A percentile compares a stretch with the other conserved stretches of the same genome.
These are phyloP conservation scores for Geopyxis carbonaria DNA, from an alignment of 495 filamentous ascomycete species.

Conservation along the genomic window DNA sequence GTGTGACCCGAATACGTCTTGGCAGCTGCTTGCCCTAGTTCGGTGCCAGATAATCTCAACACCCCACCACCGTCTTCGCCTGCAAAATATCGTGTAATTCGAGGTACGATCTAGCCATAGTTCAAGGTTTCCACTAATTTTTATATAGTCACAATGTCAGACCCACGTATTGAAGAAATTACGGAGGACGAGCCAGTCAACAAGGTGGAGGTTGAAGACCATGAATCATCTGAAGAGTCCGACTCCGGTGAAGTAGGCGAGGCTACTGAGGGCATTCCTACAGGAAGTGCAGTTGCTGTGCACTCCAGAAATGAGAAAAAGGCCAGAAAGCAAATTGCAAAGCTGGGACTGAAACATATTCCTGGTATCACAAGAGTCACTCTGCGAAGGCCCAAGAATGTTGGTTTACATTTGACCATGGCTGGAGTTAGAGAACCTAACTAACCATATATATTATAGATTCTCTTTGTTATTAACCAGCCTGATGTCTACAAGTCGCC, in stretches of 20 bases:
- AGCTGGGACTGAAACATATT: conserved; percentile 91
- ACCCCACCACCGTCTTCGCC: too few relatives aligned
- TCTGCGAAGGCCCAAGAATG: conserved; percentile 93
- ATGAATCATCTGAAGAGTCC: conserved; percentile 55
- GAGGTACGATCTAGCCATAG: too few relatives aligned
- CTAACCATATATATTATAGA: too few relatives aligned
- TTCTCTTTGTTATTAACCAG: conserved; percentile 98
- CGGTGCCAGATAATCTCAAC: too few relatives aligned
- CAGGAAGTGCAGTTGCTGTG: conserved; percentile 69
- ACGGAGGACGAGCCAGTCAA: conserved; percentile 79
- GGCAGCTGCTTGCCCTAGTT: too few relatives aligned
- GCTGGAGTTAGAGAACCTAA: neutral
- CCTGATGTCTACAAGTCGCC: conserved; percentile 98
- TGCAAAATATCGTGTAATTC: too few relatives aligned
- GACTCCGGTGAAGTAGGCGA: conserved; percentile 47
- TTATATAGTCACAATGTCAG: conserved; percentile 55
- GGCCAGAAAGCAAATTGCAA: conserved; percentile 93
- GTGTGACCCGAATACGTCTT: too few relatives aligned
- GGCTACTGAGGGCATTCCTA: conserved; percentile 50
- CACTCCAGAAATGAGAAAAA: conserved; percentile 99
- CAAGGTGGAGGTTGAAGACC: conserved; percentile 55
- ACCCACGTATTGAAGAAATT: conserved; percentile 93
- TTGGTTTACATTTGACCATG: conserved; percentile 34
- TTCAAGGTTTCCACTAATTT: too few relatives aligned
- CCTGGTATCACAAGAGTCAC: conserved; percentile 96